A percentile compares a stretch with the other conserved stretches of the same genome.
Evolutionary conservation across 2,329 filamentous ascomycete genomes (phyloP).

Genomic region (Sphaerulina musiva): DNA sequence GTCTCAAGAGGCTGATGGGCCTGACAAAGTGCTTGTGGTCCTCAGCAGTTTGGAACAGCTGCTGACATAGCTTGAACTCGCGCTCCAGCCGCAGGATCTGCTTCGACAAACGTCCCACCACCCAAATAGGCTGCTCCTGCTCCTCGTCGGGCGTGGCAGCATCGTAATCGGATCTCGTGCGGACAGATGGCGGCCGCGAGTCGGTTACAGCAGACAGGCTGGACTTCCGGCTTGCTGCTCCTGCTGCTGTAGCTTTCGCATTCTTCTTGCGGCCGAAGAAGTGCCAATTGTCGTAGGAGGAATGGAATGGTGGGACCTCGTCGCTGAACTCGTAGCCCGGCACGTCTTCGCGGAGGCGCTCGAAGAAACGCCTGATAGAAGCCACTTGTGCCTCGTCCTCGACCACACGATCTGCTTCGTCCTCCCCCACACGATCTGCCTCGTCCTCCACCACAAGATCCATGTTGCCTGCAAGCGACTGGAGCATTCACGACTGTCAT

Average conservation of each 20-base stretch:
- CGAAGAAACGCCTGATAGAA: slow-evolving; percentile 30
- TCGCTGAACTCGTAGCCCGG: slow-evolving; percentile 36
- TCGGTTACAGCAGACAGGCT: slow-evolving; percentile 37
- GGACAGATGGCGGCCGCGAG: slow-evolving; percentile 23
- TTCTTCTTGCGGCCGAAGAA: slow-evolving; percentile 39
- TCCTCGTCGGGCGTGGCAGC: slow-evolving; percentile 23
- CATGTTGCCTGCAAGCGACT: slow-evolving; percentile 8
- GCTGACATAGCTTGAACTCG: slow-evolving; percentile 75
- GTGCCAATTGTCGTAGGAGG: slow-evolving; percentile 78
- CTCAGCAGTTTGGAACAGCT: slow-evolving; percentile 49
- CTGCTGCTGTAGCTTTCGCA: slow-evolving; percentile 37
- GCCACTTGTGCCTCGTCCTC: slow-evolving; percentile 7
- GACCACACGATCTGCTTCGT: slow-evolving; percentile 1
- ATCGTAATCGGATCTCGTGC: slow-evolving; percentile 27
- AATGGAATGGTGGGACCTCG: slow-evolving; percentile 41
- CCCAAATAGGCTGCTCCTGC: slow-evolving; percentile 38
- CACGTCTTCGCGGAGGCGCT: slow-evolving; percentile 31
- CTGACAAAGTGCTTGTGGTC: slow-evolving; percentile 69
- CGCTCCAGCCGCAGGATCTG: slow-evolving; percentile 79
- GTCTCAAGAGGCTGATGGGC: slow-evolving; percentile 69
- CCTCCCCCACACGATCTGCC: background rate
- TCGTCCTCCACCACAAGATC: slow-evolving; percentile 14
- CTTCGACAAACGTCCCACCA: slow-evolving; percentile 75
- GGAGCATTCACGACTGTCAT: background rate
- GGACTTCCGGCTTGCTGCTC: slow-evolving; percentile 13